These are phyloP conservation scores for Tulasnella sp. DNA, from an alignment of 768 basidiomycete genomes.

Conservation along the genomic window DNA sequence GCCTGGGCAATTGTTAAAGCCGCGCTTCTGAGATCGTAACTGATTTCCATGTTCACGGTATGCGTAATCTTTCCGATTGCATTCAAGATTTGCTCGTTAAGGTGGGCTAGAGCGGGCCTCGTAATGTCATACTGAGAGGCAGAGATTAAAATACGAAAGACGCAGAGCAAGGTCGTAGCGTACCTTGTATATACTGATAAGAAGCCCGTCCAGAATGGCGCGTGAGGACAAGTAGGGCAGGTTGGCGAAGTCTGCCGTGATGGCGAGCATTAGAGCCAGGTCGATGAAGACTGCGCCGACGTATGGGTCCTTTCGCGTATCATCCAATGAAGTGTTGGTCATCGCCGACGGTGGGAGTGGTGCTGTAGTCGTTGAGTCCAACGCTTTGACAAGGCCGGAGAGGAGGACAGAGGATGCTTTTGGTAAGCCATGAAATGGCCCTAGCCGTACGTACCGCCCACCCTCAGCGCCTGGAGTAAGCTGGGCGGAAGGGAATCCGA, in stretches of 20 bases:
- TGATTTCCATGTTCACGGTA: constrained; percentile 51
- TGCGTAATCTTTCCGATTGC: constrained; percentile 54
- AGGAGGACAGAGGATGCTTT: constrained; percentile 53
- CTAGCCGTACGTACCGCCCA: constrained; percentile 54
- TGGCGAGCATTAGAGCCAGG: constrained; percentile 52
- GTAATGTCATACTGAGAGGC: constrained; percentile 56
- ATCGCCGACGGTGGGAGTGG: constrained; percentile 50
- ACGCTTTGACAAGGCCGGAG: constrained; percentile 52
- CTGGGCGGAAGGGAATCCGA: constrained; percentile 56
- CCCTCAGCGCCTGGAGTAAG: constrained; percentile 48
- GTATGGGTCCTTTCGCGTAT: constrained; percentile 44
- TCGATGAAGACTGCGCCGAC: constrained; percentile 66
- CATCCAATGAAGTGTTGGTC: constrained; percentile 46
- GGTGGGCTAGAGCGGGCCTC: constrained; percentile 49
- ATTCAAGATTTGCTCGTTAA: constrained; percentile 52
- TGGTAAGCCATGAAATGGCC: constrained; percentile 46
- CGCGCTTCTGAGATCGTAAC: constrained; percentile 65
- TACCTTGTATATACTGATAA: constrained; percentile 63
- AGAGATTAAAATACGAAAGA: neutral
- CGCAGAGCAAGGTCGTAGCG: neutral
- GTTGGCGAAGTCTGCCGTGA: constrained; percentile 44
- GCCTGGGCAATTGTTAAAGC: constrained; percentile 59
- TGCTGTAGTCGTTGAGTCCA: constrained; percentile 57
- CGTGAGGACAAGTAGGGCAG: constrained; percentile 59
- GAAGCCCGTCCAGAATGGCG: constrained; percentile 57